These are phyloP conservation scores for Xerocomus nothofagi DNA, from an alignment of 1,284 basidiomycete genomes.

Conservation along the genomic window DNA sequence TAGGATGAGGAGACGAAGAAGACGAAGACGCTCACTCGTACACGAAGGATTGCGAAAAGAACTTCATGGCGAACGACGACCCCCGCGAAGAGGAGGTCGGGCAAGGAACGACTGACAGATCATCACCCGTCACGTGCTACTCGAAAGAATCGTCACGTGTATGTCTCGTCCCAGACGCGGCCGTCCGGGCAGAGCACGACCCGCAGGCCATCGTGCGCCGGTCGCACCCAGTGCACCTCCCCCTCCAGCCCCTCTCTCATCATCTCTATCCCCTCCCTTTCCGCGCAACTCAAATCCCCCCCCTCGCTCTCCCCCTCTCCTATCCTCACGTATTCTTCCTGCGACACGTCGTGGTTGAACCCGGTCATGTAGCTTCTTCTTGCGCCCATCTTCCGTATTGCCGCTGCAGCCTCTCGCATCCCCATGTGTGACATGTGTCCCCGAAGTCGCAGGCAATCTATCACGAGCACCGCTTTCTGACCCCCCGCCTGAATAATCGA, in stretches of 20 bases:
- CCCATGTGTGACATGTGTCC: constrained; percentile 75
- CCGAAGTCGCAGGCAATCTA: constrained; percentile 68
- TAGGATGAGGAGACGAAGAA: no score
- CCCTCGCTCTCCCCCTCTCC: constrained; percentile 45
- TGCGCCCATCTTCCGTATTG: constrained; percentile 56
- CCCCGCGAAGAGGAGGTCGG: constrained; percentile 6
- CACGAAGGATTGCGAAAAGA: constrained; percentile 76
- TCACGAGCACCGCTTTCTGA: constrained; percentile 55
- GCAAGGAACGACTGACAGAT: no score
- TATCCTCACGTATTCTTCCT: constrained; percentile 66
- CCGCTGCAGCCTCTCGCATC: constrained; percentile 53
- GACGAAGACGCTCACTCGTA: constrained; percentile 58
- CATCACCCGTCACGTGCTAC: constrained; percentile 26
- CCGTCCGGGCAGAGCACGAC: constrained; percentile 45
- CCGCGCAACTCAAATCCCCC: constrained; percentile 36
- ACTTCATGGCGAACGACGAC: constrained; percentile 62
- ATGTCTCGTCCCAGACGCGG: constrained; percentile 50
- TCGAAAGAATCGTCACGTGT: constrained; percentile 26
- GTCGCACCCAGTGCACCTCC: constrained; percentile 57
- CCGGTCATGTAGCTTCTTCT: constrained; percentile 68
- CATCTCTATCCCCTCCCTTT: constrained; percentile 44
- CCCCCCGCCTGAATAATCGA: constrained; percentile 42
- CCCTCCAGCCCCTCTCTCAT: constrained; percentile 48
- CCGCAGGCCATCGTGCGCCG: constrained; percentile 68
- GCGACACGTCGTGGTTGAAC: constrained; percentile 66